A percentile compares a stretch with the other conserved stretches of the same genome.
Evolutionary conservation across 306 rosid species (phyloP).

Genomic region (Cucumis melo): DNA sequence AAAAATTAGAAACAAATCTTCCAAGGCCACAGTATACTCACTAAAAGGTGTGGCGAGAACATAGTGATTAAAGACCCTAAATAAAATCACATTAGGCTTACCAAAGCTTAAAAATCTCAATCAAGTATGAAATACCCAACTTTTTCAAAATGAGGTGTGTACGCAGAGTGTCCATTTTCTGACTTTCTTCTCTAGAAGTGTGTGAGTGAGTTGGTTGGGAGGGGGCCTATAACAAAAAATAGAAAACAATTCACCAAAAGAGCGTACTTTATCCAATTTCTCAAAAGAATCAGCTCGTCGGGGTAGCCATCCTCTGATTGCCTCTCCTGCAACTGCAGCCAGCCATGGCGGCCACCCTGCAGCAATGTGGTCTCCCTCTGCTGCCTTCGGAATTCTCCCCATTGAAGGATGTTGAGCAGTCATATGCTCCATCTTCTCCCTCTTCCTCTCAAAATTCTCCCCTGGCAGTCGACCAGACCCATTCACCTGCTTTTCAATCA

Average conservation of each 20-base stretch:
- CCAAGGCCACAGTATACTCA: not conserved
- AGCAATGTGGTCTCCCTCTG: constrained; percentile 89
- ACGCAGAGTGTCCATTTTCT: not conserved
- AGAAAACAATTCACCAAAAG: constrained; percentile 13
- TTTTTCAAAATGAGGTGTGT: not conserved
- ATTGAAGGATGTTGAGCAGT: constrained; percentile 59
- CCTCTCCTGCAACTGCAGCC: constrained; percentile 95
- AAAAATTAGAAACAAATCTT: not conserved
- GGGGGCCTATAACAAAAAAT: not conserved
- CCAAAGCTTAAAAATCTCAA: not conserved
- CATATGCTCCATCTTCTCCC: constrained; percentile 68
- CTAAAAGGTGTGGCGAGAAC: not conserved
- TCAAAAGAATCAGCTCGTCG: constrained; percentile 95
- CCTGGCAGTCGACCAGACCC: constrained; percentile 42
- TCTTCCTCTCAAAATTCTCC: constrained; percentile 65
- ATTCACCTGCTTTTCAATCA: constrained; percentile 61
- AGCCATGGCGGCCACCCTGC: constrained; percentile 98
- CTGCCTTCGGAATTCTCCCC: constrained; percentile 67
- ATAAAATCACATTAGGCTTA: not conserved
- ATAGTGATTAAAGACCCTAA: not conserved
- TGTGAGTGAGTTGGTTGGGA: constrained; percentile 1
- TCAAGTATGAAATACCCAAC: not conserved
- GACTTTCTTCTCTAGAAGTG: not conserved
- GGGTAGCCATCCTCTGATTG: constrained; percentile 89
- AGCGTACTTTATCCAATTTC: constrained; percentile 86